Evolutionary conservation across 441 rosid species (phyloP).

Genomic region (Erodium trifolium): DNA sequence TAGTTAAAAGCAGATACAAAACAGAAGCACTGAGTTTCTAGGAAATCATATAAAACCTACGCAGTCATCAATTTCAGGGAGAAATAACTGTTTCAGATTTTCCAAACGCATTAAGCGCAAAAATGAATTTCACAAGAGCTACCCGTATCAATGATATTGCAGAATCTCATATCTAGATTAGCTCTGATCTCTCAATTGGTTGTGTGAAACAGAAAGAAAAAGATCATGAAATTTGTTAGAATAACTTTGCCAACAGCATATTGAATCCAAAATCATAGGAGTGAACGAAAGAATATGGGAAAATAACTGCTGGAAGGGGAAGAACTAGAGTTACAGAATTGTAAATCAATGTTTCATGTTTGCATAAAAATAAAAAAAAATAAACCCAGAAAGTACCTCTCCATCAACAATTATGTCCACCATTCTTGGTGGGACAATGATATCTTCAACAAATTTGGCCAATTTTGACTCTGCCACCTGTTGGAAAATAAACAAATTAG

Average conservation of each 20-base stretch:
- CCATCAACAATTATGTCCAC: conserved; percentile 93
- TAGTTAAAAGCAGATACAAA: background rate
- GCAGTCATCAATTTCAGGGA: background rate
- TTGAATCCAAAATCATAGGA: background rate
- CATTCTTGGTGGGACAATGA: conserved; percentile 95
- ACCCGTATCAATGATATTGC: background rate
- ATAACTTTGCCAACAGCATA: background rate
- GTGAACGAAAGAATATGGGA: background rate
- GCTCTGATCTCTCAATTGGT: background rate
- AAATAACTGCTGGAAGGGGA: background rate
- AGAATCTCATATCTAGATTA: background rate
- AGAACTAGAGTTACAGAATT: background rate
- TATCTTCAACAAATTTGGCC: conserved; percentile 96
- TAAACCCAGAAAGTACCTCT: conserved; percentile 58
- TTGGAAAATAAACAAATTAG: conserved; percentile 18
- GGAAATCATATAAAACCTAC: background rate
- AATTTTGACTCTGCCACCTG: conserved; percentile 97
- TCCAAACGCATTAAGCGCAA: background rate
- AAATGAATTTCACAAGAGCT: too few species aligned
- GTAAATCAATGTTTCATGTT: background rate
- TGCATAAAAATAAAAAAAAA: conserved; percentile 5
- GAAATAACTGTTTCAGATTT: background rate
- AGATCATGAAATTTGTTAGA: background rate
- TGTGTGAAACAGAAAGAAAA: background rate
- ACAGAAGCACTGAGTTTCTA: background rate